Percentiles rank a stretch among this genome's conserved stretches.
Evolutionary conservation across 257 asterid species (phyloP).

Genomic region (Catharanthus roseus): DNA sequence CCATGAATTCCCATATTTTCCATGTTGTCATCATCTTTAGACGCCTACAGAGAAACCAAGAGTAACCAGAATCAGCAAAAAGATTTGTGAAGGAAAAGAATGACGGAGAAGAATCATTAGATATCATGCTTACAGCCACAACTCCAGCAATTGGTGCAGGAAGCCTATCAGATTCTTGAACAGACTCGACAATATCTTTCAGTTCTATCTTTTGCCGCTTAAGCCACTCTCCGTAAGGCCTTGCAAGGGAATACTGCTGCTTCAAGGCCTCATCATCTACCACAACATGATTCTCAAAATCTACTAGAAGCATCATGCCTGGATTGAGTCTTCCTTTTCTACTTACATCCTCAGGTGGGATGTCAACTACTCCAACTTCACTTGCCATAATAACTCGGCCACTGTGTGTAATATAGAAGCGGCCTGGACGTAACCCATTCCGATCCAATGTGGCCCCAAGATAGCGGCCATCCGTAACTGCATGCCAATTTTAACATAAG

Average conservation of each 20-base stretch:
- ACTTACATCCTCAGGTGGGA: conserved; percentile 90
- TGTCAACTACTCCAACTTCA: conserved; percentile 99
- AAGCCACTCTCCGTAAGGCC: conserved; percentile 97
- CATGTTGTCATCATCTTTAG: conserved; percentile 70
- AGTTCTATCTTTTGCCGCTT: conserved; percentile 70
- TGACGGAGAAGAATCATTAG: conserved; percentile 18
- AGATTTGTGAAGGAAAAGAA: neutral
- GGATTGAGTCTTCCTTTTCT: conserved; percentile 99
- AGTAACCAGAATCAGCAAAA: conserved; percentile 13
- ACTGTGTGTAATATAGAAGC: conserved; percentile 92
- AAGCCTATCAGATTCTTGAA: conserved; percentile 53
- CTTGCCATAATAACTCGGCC: conserved; percentile 99
- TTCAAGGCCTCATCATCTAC: conserved; percentile 97
- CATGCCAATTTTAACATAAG: conserved; percentile 26
- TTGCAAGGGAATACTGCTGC: conserved; percentile 85
- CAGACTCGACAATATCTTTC: conserved; percentile 85
- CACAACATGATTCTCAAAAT: conserved; percentile 92
- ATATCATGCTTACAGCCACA: conserved; percentile 51
- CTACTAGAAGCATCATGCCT: conserved; percentile 99
- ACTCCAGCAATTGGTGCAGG: conserved; percentile 82
- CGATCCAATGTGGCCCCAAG: conserved; percentile 99
- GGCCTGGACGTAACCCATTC: conserved; percentile 97
- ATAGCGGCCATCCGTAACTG: conserved; percentile 99
- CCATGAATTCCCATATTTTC: conserved; percentile 87
- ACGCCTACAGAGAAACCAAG: conserved; percentile 40